These are phyloP conservation scores for Quercus phellos DNA, from an alignment of 331 rosid species.

Conservation along the genomic window DNA sequence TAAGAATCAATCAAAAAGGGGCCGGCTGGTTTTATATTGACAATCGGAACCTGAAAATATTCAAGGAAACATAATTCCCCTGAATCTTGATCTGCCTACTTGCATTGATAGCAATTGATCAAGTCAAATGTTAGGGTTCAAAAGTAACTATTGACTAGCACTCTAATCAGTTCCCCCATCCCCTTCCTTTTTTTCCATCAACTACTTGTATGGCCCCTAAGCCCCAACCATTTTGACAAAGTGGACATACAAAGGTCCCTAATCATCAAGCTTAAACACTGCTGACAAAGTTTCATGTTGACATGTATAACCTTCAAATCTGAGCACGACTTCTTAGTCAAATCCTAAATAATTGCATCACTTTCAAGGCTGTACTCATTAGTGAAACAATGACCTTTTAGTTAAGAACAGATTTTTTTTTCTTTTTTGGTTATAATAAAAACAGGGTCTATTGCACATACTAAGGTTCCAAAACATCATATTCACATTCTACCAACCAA, in stretches of 20 bases:
- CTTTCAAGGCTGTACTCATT: neutral
- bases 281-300: slow-evolving; percentile 7
- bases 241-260: neutral
- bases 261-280: slow-evolving; percentile 7
- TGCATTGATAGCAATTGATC: too few species aligned
- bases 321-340: neutral
- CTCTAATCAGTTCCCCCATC: neutral
- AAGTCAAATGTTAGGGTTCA: too few species aligned
- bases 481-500: neutral
- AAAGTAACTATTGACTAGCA: neutral
- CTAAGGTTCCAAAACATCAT: neutral
- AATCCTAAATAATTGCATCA: slow-evolving; percentile 12
- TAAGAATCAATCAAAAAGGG: too few species aligned
- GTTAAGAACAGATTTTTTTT: neutral
- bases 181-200: neutral
- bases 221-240: neutral
- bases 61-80: too few species aligned
- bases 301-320: slow-evolving; percentile 4
- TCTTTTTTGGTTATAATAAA: neutral
- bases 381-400: slow-evolving; percentile 1
- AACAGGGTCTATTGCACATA: neutral
- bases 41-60: too few species aligned
- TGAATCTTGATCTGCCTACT: too few species aligned
- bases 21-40: too few species aligned
- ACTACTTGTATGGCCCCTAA: neutral